These are phyloP conservation scores for Ascoidea asiatica DNA, from an alignment of 805 yeast species.

Conservation along the genomic window DNA sequence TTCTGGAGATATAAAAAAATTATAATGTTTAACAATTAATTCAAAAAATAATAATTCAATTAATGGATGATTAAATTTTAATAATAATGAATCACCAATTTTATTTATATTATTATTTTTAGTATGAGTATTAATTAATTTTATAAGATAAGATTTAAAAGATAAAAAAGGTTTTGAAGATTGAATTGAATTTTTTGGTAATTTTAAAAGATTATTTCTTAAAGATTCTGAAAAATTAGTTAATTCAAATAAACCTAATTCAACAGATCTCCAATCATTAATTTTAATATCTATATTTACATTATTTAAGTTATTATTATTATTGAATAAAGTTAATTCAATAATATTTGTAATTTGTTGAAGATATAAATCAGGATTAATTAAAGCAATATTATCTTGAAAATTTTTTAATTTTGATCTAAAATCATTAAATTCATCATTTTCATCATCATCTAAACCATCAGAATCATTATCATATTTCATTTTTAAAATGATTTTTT, in stretches of 20 bases:
- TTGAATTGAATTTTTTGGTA: constrained; percentile 52
- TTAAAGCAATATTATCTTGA: constrained; percentile 68
- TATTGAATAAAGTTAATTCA: constrained; percentile 28
- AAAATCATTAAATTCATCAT: constrained; percentile 68
- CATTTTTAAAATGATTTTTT: constrained; percentile 64
- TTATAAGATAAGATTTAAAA: constrained; percentile 43
- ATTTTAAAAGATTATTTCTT: constrained; percentile 60
- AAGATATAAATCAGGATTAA: constrained; percentile 46
- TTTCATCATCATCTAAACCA: constrained; percentile 60
- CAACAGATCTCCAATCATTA: constrained; percentile 70
- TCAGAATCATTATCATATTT: constrained; percentile 67
- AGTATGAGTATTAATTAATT: constrained; percentile 33
- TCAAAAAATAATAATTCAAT: constrained; percentile 78
- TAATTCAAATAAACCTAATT: constrained; percentile 76
- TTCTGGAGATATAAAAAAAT: constrained; percentile 28
- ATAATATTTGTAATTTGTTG: constrained; percentile 50
- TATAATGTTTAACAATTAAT: constrained; percentile 65
- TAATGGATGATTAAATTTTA: constrained; percentile 58
- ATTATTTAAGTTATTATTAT: constrained; percentile 1
- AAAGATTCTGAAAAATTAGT: constrained; percentile 68
- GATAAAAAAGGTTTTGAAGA: constrained; percentile 52
- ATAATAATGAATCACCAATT: constrained; percentile 4
- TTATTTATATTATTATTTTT: constrained; percentile 2
- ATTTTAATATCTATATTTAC: background rate
- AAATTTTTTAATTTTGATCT: constrained; percentile 61